phyloP scores from a whole-genome alignment of 2,329 filamentous ascomycete species.

The Orbilia ellipsospora region DNA sequence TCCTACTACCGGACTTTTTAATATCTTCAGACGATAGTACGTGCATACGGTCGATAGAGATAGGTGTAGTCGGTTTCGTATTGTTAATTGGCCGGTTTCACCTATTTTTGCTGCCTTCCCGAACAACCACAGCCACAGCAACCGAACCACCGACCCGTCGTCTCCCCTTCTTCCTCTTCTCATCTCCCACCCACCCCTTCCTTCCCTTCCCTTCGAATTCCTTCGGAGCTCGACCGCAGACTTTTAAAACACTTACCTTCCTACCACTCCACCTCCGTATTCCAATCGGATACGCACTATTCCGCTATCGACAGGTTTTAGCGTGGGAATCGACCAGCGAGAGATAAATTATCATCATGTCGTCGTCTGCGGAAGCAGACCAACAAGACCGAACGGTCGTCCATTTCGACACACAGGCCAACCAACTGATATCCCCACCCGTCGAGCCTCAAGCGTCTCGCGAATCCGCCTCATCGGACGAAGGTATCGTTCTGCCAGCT shows the following conservation, averaged over 20 bases:
- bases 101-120: slow-evolving; percentile 4
- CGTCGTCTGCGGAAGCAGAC: slow-evolving; percentile 34
- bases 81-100: too few relatives aligned
- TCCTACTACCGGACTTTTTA: too few relatives aligned
- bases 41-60: too few relatives aligned
- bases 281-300: not conserved
- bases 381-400: slow-evolving; percentile 39
- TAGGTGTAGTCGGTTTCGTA: too few relatives aligned
- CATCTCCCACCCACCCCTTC: not conserved
- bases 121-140: not conserved
- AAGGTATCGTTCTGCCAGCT: slow-evolving; percentile 12
- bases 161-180: not conserved
- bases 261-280: not conserved
- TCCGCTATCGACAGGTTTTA: not conserved
- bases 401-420: slow-evolving; percentile 51
- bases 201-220: not conserved
- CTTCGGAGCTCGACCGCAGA: slow-evolving; percentile 1
- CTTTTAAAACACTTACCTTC: not conserved
- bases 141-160: not conserved
- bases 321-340: not conserved
- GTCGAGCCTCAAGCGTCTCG: slow-evolving; percentile 26
- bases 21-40: too few relatives aligned
- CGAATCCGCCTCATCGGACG: slow-evolving; percentile 19
- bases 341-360: slow-evolving; percentile 8
- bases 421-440: slow-evolving; percentile 44